Evolutionary conservation across 768 basidiomycete species (phyloP), one percentile per base, ranked within the genome.

Genomic region (Tulasnella sp.): DNA sequence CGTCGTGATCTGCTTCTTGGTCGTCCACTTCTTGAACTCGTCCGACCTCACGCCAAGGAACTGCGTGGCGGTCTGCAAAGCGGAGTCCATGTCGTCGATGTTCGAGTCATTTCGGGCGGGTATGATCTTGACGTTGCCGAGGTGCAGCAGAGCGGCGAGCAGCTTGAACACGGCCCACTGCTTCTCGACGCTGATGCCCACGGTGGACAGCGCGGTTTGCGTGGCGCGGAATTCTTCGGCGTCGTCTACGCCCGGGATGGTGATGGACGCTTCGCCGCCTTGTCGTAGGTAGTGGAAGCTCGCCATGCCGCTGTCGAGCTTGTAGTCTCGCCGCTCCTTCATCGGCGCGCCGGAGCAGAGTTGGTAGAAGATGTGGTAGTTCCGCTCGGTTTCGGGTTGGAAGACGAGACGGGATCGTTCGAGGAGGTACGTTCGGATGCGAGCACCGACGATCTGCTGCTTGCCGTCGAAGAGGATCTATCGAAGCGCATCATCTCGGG

Each of bases 331-430:
- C 57, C 95, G 91, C 83, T 99, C 98, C 84, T 97, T 97, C 32
- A 93, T 86, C 2, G 98, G 96, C 13, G 95, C 95, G 71, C 98
- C 98, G 0, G 96, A 93, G 81, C 97, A 95, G n/a, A 99, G 87
- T 83, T 99, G 98, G 85, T 99, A 99, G 88, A 99, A 99, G 82
- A 99, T 98, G 84, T 99, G 98, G 85, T 99, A 99, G 85, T 99
- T 99, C 79, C 98, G 91, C 84, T 99, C 98, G 67, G 93, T 96
- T 78, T 93, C 87, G 23, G 98, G 97, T 84, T 99, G 98, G 85
- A 97, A 98, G 78, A 98, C 96, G 80, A 99, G 92, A 79, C 98
- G 91, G 55, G 98, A 98, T 57, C 98, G 94, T 83, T 99, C 98
- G 80, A 99, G 87, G 40, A 99, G 90, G 86, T 99, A 99, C 74